Base-by-base conservation (phyloP, 129 eudicot species). In the Ambrosia trifida region DNA sequence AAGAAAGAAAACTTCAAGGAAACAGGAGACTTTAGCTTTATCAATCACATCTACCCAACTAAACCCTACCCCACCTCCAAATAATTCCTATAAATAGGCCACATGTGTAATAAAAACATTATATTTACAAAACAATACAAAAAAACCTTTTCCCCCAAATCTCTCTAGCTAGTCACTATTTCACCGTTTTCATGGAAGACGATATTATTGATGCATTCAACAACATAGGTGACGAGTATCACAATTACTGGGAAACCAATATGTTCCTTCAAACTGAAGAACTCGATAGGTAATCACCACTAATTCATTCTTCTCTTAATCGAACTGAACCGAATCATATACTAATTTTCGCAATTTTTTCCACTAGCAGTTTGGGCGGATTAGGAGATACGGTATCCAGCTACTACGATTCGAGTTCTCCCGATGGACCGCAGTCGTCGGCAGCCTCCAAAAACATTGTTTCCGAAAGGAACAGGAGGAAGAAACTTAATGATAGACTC, bases 401-500 rank as follows among this genome's bases (percentile, higher is more conserved):
- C 3, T 83, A 87, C 76, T 87, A 89, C 32, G 93, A 92, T 66
- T 92, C 95, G 38, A 92, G 96, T 40, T 92, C 98, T 14, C 98
- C 98, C 11, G 98, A 92, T 41, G 97, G 97, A 8, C 62, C 72
- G 2, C 85, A 81, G 61, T 86, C 91, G 36, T 69, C 91, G 53
- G 38, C 78, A n/a, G 88, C 88, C 0, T 83, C 91, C 0, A 92
- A 92, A 80, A 92, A 85, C 87, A 87, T 92, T 4, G 95, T 83
- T 9, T 92, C 98, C 0, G 98, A 92, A 82, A 85, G 96, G 74
- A 92, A 86, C 16, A 74, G 98, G 76, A 82, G 98, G 74, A 92
- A 85, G 83, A 92, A 87, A 80, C 88, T 92, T 9, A 89, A 89
- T 73, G 95, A 92, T 28, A 82, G 91, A 66, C 85, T 92, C 35